phyloP scores from a whole-genome alignment of 2,329 filamentous ascomycete genomes.

The Sordariomycetes sp. region DNA sequence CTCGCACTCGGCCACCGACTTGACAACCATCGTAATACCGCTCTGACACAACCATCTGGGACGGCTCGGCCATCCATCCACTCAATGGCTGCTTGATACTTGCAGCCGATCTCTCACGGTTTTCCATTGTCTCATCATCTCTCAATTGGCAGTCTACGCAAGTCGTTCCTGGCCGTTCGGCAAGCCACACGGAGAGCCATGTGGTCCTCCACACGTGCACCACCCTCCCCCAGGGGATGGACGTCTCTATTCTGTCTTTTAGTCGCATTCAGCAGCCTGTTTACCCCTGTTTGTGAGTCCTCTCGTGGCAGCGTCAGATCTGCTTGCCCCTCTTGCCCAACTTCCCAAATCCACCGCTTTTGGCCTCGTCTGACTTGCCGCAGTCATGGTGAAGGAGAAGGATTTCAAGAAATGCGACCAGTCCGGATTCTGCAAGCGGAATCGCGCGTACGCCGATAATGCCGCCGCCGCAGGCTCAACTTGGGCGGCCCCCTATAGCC shows the following conservation, averaged over 20 bases:
- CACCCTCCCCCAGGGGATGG: background rate
- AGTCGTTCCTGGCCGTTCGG: background rate
- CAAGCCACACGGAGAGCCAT: conserved; percentile 1
- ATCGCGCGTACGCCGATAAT: conserved; percentile 78
- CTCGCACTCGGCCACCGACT: background rate
- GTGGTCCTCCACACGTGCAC: conserved; percentile 3
- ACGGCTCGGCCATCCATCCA: background rate
- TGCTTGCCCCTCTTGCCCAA: conserved; percentile 2
- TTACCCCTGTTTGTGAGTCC: conserved; percentile 7
- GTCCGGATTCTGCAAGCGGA: conserved; percentile 94
- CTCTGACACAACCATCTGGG: background rate
- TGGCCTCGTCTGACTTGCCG: background rate
- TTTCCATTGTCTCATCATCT: background rate
- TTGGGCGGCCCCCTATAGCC: conserved; percentile 73
- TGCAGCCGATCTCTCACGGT: background rate
- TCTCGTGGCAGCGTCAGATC: background rate
- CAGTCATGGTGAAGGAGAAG: conserved; percentile 83
- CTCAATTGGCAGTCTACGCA: background rate
- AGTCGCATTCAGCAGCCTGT: conserved; percentile 4
- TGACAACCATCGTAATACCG: too few species aligned
- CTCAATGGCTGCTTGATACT: background rate
- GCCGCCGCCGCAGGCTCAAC: conserved; percentile 51
- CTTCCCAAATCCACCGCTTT: background rate
- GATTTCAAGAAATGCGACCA: conserved; percentile 97
- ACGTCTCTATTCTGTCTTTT: background rate